Conservation (phyloP, 768 basidiomycete genomes). For the Mycena chlorophos region DNA sequence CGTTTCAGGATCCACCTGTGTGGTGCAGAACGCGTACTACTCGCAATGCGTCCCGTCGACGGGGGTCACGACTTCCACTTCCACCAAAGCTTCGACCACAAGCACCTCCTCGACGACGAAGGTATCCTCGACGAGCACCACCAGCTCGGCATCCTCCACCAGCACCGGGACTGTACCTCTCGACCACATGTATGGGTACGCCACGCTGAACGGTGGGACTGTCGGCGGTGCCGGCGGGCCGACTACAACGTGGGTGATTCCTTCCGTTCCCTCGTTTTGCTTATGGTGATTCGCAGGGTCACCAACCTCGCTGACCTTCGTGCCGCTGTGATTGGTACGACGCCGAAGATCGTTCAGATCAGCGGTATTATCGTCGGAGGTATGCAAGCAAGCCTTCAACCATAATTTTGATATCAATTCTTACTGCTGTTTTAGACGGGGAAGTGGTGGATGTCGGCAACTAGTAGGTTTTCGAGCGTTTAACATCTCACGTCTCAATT, state of each 20-base stretch:
- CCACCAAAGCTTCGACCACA: too few relatives aligned
- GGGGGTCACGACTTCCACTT: too few relatives aligned
- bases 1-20: too few relatives aligned
- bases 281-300: slow-evolving; percentile 6
- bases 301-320: slow-evolving; percentile 18
- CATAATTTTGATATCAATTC: background rate
- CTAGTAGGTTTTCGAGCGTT: slow-evolving; percentile 10
- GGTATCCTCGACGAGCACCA: too few relatives aligned
- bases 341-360: slow-evolving; percentile 17
- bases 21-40: too few relatives aligned
- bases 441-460: slow-evolving; percentile 16
- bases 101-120: too few relatives aligned
- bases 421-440: slow-evolving; percentile 11
- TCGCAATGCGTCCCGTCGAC: too few relatives aligned
- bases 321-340: slow-evolving; percentile 8
- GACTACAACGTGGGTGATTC: slow-evolving; percentile 15
- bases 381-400: background rate
- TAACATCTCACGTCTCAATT: background rate
- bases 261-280: background rate
- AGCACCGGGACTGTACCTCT: too few relatives aligned
- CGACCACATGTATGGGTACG: too few relatives aligned
- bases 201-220: slow-evolving; percentile 20
- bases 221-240: slow-evolving; percentile 16
- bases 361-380: slow-evolving; percentile 19
- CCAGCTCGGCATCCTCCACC: too few relatives aligned